phyloP scores from a whole-genome alignment of 129 eudicot genomes.

The Pulicaria dysenterica region DNA sequence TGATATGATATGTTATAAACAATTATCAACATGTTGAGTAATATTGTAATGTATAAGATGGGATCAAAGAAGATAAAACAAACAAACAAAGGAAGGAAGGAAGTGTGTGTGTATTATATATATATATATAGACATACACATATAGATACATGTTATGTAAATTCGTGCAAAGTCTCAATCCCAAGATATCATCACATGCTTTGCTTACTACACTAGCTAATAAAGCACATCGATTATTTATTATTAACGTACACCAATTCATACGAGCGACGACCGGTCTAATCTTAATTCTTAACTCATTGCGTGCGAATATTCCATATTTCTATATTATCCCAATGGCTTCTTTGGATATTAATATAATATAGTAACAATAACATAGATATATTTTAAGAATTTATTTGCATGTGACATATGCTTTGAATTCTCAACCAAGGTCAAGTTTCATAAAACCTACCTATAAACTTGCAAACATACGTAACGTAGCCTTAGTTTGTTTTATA shows the following conservation, averaged over 20 bases:
- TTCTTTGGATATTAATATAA: background rate
- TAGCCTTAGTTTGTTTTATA: background rate
- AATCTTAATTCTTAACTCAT: conserved; percentile 26
- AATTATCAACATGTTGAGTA: conserved; percentile 13
- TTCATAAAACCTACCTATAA: conserved; percentile 7
- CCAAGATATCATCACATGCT: conserved; percentile 43
- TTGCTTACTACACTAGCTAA: conserved; percentile 32
- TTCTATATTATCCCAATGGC: conserved; percentile 36
- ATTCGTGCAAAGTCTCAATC: conserved; percentile 37
- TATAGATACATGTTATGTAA: conserved; percentile 4
- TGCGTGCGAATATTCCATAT: conserved; percentile 41
- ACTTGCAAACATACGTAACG: conserved; percentile 14
- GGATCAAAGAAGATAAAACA: conserved; percentile 42
- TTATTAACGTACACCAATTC: background rate
- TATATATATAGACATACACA: background rate
- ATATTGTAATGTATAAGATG: conserved; percentile 34
- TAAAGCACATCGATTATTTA: conserved; percentile 20
- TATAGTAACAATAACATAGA: too few species aligned
- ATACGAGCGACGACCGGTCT: conserved; percentile 28
- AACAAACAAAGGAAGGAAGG: conserved; percentile 20
- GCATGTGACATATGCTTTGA: conserved; percentile 36
- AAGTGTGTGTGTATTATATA: conserved; percentile 30
- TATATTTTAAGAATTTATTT: conserved; percentile 12
- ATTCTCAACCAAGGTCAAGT: conserved; percentile 29
- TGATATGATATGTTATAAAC: background rate